A percentile compares a stretch with the other conserved stretches of the same genome.
These are phyloP conservation scores for Yamadazyma paraphyllophila DNA, from an alignment of 805 yeast species.

Conservation along the genomic window DNA sequence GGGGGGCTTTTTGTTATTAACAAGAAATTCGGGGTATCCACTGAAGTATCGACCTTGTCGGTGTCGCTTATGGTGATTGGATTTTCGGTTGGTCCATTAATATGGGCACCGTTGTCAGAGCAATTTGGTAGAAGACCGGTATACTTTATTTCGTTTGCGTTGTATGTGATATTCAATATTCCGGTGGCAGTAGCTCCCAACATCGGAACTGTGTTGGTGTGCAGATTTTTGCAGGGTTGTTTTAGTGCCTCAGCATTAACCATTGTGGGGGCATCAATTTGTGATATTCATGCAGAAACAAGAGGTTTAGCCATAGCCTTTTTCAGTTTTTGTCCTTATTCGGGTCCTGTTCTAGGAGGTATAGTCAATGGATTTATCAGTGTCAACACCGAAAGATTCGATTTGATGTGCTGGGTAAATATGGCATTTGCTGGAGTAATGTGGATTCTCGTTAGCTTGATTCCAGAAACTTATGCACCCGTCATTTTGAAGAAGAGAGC, in stretches of 20 bases:
- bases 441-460: constrained; percentile 61
- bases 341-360: constrained; percentile 91
- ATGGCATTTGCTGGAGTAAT: constrained; percentile 87
- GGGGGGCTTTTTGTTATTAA: constrained; percentile 74
- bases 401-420: constrained; percentile 82
- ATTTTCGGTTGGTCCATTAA: constrained; percentile 78
- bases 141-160: constrained; percentile 69
- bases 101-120: constrained; percentile 90
- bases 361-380: constrained; percentile 83
- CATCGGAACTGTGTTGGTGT: constrained; percentile 74
- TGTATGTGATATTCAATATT: constrained; percentile 76
- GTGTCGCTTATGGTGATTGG: constrained; percentile 90
- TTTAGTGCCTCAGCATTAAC: constrained; percentile 81
- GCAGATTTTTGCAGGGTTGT: constrained; percentile 86
- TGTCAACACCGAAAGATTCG: constrained; percentile 65
- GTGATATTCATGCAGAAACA: constrained; percentile 79
- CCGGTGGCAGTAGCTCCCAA: constrained; percentile 86
- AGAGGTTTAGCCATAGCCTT: constrained; percentile 89
- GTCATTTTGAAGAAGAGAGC: constrained; percentile 71
- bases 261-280: constrained; percentile 87
- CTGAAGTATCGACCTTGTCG: constrained; percentile 75
- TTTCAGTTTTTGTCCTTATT: constrained; percentile 88
- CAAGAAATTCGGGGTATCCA: constrained; percentile 65
- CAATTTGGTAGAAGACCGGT: constrained; percentile 84
- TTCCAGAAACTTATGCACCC: constrained; percentile 94